These are phyloP conservation scores for Bocquillonia castaneifolia DNA, from an alignment of 441 rosid species.

Conservation along the genomic window DNA sequence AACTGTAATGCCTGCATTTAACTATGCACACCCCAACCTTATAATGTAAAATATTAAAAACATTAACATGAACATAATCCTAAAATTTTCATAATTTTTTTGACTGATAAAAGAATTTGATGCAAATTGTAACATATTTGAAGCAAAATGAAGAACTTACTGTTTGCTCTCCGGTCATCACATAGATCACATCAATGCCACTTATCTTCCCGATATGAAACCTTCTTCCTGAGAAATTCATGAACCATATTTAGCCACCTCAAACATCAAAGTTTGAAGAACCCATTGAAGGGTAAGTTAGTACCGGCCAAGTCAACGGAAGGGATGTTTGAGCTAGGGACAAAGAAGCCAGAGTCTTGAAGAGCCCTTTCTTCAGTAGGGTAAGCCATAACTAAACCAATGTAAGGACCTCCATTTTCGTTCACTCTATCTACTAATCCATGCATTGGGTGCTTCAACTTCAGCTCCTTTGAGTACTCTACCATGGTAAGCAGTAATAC, in stretches of 20 bases:
- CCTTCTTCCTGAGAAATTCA: constrained; percentile 28
- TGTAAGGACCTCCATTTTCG: constrained; percentile 24
- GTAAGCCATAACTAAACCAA: constrained; percentile 34
- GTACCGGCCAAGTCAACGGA: constrained; percentile 27
- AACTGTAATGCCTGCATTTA: constrained; percentile 4
- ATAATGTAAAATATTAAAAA: no score
- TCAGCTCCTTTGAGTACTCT: constrained; percentile 16
- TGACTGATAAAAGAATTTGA: not conserved
- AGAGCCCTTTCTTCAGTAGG: constrained; percentile 32
- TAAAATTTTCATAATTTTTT: no score
- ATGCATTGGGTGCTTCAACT: constrained; percentile 23
- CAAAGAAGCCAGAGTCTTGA: constrained; percentile 23
- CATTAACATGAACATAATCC: no score
- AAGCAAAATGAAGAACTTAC: constrained; percentile 9
- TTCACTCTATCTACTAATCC: constrained; percentile 26
- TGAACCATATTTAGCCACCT: not conserved
- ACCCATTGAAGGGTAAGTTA: not conserved
- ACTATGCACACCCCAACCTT: not conserved
- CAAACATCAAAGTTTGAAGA: no score
- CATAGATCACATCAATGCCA: constrained; percentile 27
- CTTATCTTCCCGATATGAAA: constrained; percentile 32
- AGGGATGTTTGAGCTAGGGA: constrained; percentile 17
- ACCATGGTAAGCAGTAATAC: constrained; percentile 6
- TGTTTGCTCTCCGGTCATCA: constrained; percentile 35
- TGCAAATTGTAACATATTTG: not conserved